These are phyloP conservation scores for Sphaerulina vaccinii DNA, from an alignment of 2,329 filamentous ascomycete genomes.

Conservation along the genomic window DNA sequence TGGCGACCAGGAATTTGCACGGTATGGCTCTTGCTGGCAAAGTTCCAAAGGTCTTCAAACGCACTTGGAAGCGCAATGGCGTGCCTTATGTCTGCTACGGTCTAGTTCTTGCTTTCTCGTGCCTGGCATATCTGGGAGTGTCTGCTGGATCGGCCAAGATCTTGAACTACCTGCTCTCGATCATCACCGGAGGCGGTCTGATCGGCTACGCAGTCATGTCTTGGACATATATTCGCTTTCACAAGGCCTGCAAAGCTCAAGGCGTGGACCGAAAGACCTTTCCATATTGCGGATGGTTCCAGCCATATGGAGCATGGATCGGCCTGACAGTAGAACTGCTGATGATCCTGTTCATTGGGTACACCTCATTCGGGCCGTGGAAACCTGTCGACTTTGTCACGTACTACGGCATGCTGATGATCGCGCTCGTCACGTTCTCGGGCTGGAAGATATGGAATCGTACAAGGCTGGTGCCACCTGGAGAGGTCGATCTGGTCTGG, in stretches of 20 bases:
- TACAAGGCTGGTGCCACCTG: conserved; percentile 55
- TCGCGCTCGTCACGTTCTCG: conserved; percentile 54
- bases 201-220: conserved; percentile 64
- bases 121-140: conserved; percentile 36
- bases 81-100: conserved; percentile 18
- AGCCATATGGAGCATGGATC: conserved; percentile 53
- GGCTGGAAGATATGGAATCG: conserved; percentile 65
- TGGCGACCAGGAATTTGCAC: conserved; percentile 47
- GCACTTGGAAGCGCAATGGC: conserved; percentile 28
- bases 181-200: conserved; percentile 55
- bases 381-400: conserved; percentile 43
- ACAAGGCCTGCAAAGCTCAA: conserved; percentile 52
- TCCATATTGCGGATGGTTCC: conserved; percentile 56
- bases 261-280: conserved; percentile 53
- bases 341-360: conserved; percentile 53
- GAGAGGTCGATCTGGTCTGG: conserved; percentile 61
- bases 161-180: conserved; percentile 47
- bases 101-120: conserved; percentile 41
- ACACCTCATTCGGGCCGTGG: conserved; percentile 49
- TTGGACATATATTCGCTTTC: conserved; percentile 57
- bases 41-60: conserved; percentile 56
- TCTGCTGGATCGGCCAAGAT: conserved; percentile 30
- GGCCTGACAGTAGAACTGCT: conserved; percentile 28
- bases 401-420: conserved; percentile 58
- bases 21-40: conserved; percentile 61